Evolutionary conservation across 441 rosid species (phyloP).

Genomic region (Euphorbia corollata): DNA sequence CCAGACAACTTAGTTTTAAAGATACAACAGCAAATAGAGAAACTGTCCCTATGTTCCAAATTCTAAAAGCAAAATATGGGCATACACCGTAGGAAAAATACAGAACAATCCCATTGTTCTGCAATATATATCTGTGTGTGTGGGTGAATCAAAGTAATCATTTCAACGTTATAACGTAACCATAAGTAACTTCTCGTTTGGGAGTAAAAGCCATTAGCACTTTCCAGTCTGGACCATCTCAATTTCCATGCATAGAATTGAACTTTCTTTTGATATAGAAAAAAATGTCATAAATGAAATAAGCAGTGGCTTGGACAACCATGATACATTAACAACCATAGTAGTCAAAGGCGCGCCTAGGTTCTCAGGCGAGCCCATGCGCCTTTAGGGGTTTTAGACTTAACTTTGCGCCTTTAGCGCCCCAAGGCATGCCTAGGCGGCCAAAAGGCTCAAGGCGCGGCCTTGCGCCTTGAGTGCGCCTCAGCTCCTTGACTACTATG

Average conservation of each 20-base stretch:
- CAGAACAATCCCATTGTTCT: not conserved
- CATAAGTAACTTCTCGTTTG: not conserved
- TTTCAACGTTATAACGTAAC: not conserved
- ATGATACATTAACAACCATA: too few species aligned
- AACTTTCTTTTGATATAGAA: not conserved
- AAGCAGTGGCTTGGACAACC: not conserved
- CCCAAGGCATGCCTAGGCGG: too few species aligned
- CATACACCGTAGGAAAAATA: not conserved
- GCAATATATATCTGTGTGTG: not conserved
- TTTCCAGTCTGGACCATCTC: not conserved
- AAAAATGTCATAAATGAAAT: constrained; percentile 4
- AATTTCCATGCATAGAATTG: constrained; percentile 3
- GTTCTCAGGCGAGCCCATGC: too few species aligned
- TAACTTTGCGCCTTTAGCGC: too few species aligned
- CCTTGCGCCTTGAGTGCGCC: too few species aligned
- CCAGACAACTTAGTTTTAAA: not conserved
- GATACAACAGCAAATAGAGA: constrained; percentile 15
- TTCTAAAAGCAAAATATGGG: not conserved
- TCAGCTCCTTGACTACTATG: too few species aligned
- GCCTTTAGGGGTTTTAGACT: too few species aligned
- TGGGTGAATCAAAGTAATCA: not conserved
- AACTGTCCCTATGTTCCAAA: not conserved
- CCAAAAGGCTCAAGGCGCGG: too few species aligned
- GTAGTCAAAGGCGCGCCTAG: too few species aligned
- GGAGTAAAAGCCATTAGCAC: not conserved